Percentiles rank a stretch among this genome's conserved stretches.
Evolutionary conservation across 2,329 filamentous ascomycete genomes (phyloP).

Genomic region (Microsporum canis): DNA sequence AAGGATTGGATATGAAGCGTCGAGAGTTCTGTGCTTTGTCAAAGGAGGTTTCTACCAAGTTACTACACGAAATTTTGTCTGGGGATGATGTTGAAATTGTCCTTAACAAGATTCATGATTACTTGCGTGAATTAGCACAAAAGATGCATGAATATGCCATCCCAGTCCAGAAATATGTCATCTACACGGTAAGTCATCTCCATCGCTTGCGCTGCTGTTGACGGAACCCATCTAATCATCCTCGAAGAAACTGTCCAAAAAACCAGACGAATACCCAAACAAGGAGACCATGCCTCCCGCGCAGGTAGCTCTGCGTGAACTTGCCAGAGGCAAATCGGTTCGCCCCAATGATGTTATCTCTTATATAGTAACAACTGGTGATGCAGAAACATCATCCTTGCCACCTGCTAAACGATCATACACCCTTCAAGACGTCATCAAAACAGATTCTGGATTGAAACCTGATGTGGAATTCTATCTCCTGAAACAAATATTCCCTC

Average conservation of each 20-base stretch:
- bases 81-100: constrained; percentile 85
- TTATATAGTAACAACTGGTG: constrained; percentile 72
- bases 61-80: constrained; percentile 89
- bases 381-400: constrained; percentile 51
- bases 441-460: constrained; percentile 60
- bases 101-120: constrained; percentile 83
- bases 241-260: constrained; percentile 74
- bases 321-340: constrained; percentile 74
- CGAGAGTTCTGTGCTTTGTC: constrained; percentile 93
- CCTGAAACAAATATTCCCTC: constrained; percentile 95
- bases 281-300: constrained; percentile 92
- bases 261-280: constrained; percentile 87
- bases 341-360: constrained; percentile 93
- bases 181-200: constrained; percentile 56
- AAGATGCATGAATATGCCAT: constrained; percentile 76
- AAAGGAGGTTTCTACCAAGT: constrained; percentile 81
- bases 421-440: constrained; percentile 72
- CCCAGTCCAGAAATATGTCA: constrained; percentile 80
- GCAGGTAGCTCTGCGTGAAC: constrained; percentile 81
- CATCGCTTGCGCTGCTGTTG: neutral
- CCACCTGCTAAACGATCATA: constrained; percentile 75
- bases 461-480: constrained; percentile 98
- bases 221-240: constrained; percentile 14
- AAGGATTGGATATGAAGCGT: constrained; percentile 94
- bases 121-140: constrained; percentile 68